These are phyloP conservation scores for Vigna nakashimae DNA, from an alignment of 306 rosid species.

Conservation along the genomic window DNA sequence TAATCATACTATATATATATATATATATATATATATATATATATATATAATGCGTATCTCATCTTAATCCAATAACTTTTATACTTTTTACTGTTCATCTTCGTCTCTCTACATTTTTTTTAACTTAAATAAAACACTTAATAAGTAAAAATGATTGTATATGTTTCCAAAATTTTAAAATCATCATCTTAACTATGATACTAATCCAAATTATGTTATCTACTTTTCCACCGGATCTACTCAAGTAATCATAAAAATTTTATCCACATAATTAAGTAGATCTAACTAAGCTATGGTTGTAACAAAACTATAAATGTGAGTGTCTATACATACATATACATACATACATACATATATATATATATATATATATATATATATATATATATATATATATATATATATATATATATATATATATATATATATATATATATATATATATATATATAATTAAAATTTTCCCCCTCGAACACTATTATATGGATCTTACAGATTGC, in stretches of 20 bases:
- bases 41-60: slow-evolving; percentile 24
- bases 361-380: no score
- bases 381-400: no score
- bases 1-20: slow-evolving; percentile 17
- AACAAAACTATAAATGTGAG: no score
- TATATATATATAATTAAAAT: no score
- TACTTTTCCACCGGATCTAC: slow-evolving; percentile 30
- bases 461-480: not conserved
- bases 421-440: no score
- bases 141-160: slow-evolving; percentile 38
- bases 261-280: not conserved
- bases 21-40: no score
- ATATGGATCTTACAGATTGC: not conserved
- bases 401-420: no score
- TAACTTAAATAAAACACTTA: not conserved
- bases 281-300: no score
- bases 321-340: no score
- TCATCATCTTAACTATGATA: slow-evolving; percentile 23
- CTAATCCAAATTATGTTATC: slow-evolving; percentile 19
- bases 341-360: no score
- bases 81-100: not conserved
- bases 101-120: no score
- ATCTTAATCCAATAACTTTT: slow-evolving; percentile 24
- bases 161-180: slow-evolving; percentile 8
- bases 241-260: not conserved